Base-by-base conservation (phyloP, 139 green algal species). In the Coelastrella sp. region DNA sequence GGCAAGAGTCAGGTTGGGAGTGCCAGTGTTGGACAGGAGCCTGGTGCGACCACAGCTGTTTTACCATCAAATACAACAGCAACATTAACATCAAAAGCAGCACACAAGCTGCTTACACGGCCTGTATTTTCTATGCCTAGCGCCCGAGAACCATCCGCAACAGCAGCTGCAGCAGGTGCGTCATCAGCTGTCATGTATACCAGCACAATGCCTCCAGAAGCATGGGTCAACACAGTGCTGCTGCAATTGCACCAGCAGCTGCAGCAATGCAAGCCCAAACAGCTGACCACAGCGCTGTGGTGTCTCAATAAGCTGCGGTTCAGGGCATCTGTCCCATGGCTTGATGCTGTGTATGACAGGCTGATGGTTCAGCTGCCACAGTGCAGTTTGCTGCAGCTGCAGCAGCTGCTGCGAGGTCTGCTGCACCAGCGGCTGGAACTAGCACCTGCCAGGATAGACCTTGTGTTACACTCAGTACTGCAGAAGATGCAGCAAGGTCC, bases 301-400 rank as follows among this genome's bases (percentile, higher is more conserved):
- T 73, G 66, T 68, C 73, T 85, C 19, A 24, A 24, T 35, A 24
- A 83, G 61, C 78, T 72, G 59, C 58, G 27, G 58, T 70, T 82
- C 15, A 78, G 59, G 9, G 65, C 84, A 7, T 15, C 84, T 24
- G 49, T 81, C 7, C 17, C 49, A 0, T 88, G 84, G 84, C 25
- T 88, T 19, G 84, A 88, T 80, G 84, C 84, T 24, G 7, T 88
- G 20, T 88, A 75, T 58, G 84, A 88, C 22, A 22, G 35, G 9
- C 8, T 68, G 35, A 20, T 88, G 35, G 19, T 15, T n/a, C 84
- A 88, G 56, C 66, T 81, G 19, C 9, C 8, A 6, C 68, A 70
- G 8, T 56, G 49, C 19, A 88, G 49, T 57, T 81, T 88, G 84
- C 49, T 68, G 49, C 84, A 88, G 84, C 56, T 88, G 74, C 85